A percentile compares a stretch with the other conserved stretches of the same genome.
phyloP scores from a whole-genome alignment of 805 yeast genomes.

The Lipomyces lipofer region DNA sequence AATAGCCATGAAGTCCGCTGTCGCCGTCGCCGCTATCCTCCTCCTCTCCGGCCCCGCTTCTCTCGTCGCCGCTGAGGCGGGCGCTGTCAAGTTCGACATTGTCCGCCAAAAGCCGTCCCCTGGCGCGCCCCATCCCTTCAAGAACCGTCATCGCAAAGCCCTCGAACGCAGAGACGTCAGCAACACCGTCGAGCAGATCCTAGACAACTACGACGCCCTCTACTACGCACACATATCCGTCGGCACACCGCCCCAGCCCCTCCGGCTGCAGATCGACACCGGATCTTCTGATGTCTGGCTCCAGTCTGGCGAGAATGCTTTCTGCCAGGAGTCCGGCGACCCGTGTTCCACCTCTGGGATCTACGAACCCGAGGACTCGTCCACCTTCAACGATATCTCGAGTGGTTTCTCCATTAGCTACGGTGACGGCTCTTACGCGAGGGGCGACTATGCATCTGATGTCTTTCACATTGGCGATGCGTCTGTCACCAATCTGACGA shows the following conservation, averaged over 20 bases:
- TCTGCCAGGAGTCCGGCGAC: slow-evolving; percentile 34
- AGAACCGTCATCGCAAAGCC: slow-evolving; percentile 15
- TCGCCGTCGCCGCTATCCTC: slow-evolving; percentile 3
- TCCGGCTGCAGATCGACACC: slow-evolving; percentile 64
- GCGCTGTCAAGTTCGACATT: slow-evolving; percentile 22
- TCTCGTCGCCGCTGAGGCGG: neutral
- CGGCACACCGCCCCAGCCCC: slow-evolving; percentile 58
- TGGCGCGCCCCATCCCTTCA: slow-evolving; percentile 3
- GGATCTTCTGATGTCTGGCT: slow-evolving; percentile 80
- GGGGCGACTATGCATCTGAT: slow-evolving; percentile 67
- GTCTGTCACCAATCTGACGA: slow-evolving; percentile 52
- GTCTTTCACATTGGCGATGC: slow-evolving; percentile 53
- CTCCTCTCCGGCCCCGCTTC: slow-evolving; percentile 7
- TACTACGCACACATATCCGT: slow-evolving; percentile 42
- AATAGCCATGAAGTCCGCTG: too few species aligned
- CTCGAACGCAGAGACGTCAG: slow-evolving; percentile 4
- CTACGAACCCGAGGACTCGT: slow-evolving; percentile 38
- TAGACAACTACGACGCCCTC: slow-evolving; percentile 29
- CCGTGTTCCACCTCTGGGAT: slow-evolving; percentile 36
- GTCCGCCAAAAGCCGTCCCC: slow-evolving; percentile 14
- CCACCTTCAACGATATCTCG: slow-evolving; percentile 31
- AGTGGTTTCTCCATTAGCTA: slow-evolving; percentile 43
- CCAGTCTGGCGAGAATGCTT: slow-evolving; percentile 28
- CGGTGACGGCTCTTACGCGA: slow-evolving; percentile 51
- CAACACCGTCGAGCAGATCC: slow-evolving; percentile 19